Base-by-base conservation (phyloP, 768 basidiomycete species). In the Filobasidium floriforme region DNA sequence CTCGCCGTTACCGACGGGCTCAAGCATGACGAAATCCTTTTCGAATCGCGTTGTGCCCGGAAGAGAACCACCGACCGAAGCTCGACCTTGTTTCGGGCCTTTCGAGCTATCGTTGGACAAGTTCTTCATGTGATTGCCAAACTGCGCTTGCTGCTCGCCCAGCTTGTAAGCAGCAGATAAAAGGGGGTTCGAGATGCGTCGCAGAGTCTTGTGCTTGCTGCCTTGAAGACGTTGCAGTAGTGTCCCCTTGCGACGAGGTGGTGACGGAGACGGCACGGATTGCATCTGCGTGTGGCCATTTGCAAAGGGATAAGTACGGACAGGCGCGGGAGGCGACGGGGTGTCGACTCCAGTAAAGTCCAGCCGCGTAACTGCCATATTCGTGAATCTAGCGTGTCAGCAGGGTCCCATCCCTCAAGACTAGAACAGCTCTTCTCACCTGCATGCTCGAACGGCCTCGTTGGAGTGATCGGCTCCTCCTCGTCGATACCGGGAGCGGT, bases 1-100 rank as follows among this genome's bases (percentile, higher is more conserved):
- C 75, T 92, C 91, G 19, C 94, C 94, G 66, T 88, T 88, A 9
- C 94, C 94, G 18, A 97, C 82, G 72, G 88, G 86, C 65, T 89
- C 89, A 37, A 91, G 80, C 71, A 89, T 86, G n/a, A 86, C 83
- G 76, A 93, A 98, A 52, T 89, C 86, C 67, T 83, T 85, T 77
- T 89, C 89, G 70, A 96, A 96, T 60, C 85, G 84, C 22, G 88
- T 86, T 10, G 59, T 59, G 19, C 54, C 32, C 9, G 32, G 32
- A 37, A 37, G 32, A 37, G 32, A 24, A 29, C 63, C 57, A 24
- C 18, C 24, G 19, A 51, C 19, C 64, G 70, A 63, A 60, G 68
- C 7, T 59, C 63, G 57, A 24, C 44, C 54, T 12, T 54, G 15
- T 63, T 62, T 44, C 24, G 61, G 40, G 29, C 26, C 40, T 61